These are phyloP conservation scores for Simmondsia chinensis DNA, from an alignment of 148 eudicot species.

Conservation along the genomic window DNA sequence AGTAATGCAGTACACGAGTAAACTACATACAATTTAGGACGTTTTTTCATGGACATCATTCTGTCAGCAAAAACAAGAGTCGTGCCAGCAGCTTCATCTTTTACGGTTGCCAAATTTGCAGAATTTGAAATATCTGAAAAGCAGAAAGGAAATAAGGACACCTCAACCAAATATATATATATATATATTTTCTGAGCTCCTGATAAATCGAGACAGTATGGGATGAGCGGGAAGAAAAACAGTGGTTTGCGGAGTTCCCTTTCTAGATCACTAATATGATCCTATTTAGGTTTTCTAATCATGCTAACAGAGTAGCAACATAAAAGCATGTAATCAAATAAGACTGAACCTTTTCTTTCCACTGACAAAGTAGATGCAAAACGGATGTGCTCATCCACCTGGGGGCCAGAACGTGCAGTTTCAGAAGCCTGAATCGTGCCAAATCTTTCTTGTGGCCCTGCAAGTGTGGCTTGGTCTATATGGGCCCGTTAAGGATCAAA, in stretches of 20 bases:
- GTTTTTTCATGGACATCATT: constrained; percentile 34
- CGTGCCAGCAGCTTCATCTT: constrained; percentile 17
- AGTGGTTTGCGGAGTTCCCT: too few species aligned
- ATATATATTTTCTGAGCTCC: too few species aligned
- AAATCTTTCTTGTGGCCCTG: constrained; percentile 17
- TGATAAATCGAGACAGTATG: too few species aligned
- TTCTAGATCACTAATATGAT: too few species aligned
- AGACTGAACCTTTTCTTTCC: constrained; percentile 21
- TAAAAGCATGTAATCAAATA: background rate
- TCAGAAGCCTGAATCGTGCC: constrained; percentile 18
- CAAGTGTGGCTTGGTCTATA: constrained; percentile 19
- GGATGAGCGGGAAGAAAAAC: too few species aligned
- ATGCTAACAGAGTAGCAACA: background rate
- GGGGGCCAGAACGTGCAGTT: constrained; percentile 19
- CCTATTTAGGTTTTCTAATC: too few species aligned
- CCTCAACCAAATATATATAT: background rate
- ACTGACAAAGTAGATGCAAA: constrained; percentile 9
- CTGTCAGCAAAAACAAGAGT: constrained; percentile 17
- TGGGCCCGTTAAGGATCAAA: constrained; percentile 17
- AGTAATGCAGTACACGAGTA: too few species aligned
- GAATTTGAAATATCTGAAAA: constrained; percentile 10
- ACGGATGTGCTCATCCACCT: constrained; percentile 7
- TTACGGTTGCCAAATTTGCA: constrained; percentile 11
- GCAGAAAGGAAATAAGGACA: background rate
- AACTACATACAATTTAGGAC: constrained; percentile 46